Evolutionary conservation across 208 protist genomes (phyloP), one percentile per base, ranked within the genome.

Genomic region (Crithidia mellificae): DNA sequence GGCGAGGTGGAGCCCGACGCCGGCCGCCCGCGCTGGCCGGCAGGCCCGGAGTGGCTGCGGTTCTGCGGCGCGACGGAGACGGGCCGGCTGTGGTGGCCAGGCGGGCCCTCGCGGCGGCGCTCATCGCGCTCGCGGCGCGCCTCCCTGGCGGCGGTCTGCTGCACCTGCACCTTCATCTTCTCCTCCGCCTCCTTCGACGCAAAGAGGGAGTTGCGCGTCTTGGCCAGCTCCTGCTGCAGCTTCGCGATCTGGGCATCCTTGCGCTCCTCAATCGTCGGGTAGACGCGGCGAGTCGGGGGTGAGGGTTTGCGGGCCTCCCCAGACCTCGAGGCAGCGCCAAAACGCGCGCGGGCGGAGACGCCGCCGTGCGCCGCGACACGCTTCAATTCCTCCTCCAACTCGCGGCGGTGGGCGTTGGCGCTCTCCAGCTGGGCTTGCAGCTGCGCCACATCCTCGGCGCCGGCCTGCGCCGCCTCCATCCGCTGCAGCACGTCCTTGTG

Each of bases 161-260:
- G 59, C 24, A 90, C 67, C 53, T 91, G 65, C 47, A 75, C 46
- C 57, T 56, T 41, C 46, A 88, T 64, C 43, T 69, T 69, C 55
- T 84, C 73, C 36, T 73, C 72, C 51, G 74, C 59, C 49, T 81
- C 73, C 44, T 77, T 80, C 14, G 71, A 71, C 47, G 74, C 54
- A 27, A 83, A 63, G 15, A 90, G 54, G 15, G 55, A 32, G 20
- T 63, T 81, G 63, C 88, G 85, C 25, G 78, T 61, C 47, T 84
- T 88, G 55, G 85, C 79, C 24, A 94, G 75, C 67, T 87, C 80
- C 63, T 91, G 85, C 36, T 94, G 73, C 47, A 94, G 49, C 30
- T 68, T 61, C 0, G 62, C 73, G 29, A 90, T 65, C 29, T 77
- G 74, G 20, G 55, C 54, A 38, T 91, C 68, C 39, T 74, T 74